Evolutionary conservation across 768 basidiomycete species (phyloP).

Genomic region (Sporobolomyces roseus): DNA sequence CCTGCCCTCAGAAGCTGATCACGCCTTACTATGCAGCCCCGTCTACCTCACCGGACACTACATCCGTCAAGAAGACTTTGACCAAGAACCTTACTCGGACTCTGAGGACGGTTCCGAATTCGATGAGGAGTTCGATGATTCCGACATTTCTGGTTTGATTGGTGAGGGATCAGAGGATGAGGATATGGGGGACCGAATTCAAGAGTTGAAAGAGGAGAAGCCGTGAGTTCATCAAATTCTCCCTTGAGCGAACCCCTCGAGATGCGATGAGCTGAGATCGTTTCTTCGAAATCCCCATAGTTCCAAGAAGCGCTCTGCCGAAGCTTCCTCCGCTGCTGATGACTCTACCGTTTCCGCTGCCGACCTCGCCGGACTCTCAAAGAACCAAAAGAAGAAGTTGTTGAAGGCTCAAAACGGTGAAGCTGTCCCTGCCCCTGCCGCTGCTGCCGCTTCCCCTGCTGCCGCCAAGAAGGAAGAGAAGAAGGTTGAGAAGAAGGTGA

Average conservation of each 20-base stretch:
- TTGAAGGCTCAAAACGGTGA: slow-evolving; percentile 38
- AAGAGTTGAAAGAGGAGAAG: slow-evolving; percentile 51
- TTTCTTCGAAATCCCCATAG: neutral
- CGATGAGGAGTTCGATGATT: slow-evolving; percentile 48
- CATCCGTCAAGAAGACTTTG: slow-evolving; percentile 42
- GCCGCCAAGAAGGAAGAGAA: slow-evolving; percentile 40
- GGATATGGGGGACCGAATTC: slow-evolving; percentile 51
- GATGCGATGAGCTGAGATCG: neutral
- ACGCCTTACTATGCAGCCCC: slow-evolving; percentile 35
- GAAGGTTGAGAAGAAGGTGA: slow-evolving; percentile 44
- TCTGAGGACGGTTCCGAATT: slow-evolving; percentile 30
- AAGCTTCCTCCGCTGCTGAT: slow-evolving; percentile 28
- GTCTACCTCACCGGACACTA: slow-evolving; percentile 43
- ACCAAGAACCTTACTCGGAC: slow-evolving; percentile 39
- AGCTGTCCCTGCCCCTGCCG: slow-evolving; percentile 35
- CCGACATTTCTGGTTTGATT: slow-evolving; percentile 30
- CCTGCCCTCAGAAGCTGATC: neutral
- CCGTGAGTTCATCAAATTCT: neutral
- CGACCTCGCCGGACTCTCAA: slow-evolving; percentile 37
- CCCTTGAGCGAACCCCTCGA: neutral
- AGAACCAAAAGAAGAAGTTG: slow-evolving; percentile 54
- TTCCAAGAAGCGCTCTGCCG: slow-evolving; percentile 41
- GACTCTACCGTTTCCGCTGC: slow-evolving; percentile 31
- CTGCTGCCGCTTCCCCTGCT: slow-evolving; percentile 29
- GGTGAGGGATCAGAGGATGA: slow-evolving; percentile 55